Conservation (phyloP, 176 grass and related monocot species). For the Bromus sterilis region DNA sequence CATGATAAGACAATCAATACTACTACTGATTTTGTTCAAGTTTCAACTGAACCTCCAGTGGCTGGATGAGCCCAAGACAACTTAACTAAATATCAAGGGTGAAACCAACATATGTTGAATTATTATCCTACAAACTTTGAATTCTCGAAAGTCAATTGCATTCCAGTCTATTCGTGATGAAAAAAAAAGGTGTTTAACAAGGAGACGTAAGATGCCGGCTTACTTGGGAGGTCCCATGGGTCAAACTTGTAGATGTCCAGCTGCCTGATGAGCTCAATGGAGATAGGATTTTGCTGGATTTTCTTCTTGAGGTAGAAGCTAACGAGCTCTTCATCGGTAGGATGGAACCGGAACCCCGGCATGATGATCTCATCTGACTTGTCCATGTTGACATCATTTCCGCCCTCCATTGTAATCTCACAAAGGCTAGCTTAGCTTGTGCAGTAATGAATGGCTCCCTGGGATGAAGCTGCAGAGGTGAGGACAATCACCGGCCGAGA, state of each 20-base stretch:
- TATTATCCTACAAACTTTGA: background rate
- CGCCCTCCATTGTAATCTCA: constrained; percentile 40
- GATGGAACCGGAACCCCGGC: constrained; percentile 71
- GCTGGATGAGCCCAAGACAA: background rate
- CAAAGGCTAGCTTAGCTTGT: background rate
- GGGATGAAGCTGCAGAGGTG: constrained; percentile 32
- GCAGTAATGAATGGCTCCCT: constrained; percentile 20
- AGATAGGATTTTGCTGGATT: constrained; percentile 59
- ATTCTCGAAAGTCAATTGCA: constrained; percentile 1
- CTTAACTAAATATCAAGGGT: background rate
- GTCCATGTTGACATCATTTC: constrained; percentile 43
- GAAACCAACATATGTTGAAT: background rate
- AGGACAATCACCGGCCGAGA: constrained; percentile 24
- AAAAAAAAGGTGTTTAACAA: background rate
- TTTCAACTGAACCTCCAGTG: background rate
- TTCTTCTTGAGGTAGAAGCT: constrained; percentile 78
- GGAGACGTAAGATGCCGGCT: constrained; percentile 1
- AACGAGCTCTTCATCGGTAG: constrained; percentile 70
- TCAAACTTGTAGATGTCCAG: constrained; percentile 78
- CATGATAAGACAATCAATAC: background rate
- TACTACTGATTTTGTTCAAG: background rate
- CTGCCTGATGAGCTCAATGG: constrained; percentile 71
- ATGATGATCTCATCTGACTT: constrained; percentile 62
- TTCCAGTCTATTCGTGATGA: background rate
- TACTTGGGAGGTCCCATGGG: constrained; percentile 90